Percentiles rank a stretch among this genome's conserved stretches.
These are phyloP conservation scores for Cercospora beticola DNA, from an alignment of 2,329 filamentous ascomycete genomes.

Conservation along the genomic window DNA sequence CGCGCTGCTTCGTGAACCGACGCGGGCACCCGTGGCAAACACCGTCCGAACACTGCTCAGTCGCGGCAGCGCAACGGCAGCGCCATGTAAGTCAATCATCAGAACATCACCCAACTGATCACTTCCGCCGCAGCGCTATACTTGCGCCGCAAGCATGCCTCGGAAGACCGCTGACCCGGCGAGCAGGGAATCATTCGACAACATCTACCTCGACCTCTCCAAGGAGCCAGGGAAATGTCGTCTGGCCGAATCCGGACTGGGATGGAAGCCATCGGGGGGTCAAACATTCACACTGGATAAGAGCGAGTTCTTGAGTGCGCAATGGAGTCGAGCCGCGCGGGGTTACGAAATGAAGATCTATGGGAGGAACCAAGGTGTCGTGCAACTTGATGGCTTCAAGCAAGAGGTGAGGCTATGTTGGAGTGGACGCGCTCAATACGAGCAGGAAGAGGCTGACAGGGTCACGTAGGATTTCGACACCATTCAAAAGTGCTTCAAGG, in stretches of 20 bases:
- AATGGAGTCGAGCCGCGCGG: constrained; percentile 91
- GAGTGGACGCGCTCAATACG: constrained; percentile 13
- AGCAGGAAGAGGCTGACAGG: constrained; percentile 12
- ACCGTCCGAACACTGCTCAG: neutral
- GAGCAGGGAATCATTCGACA: constrained; percentile 84
- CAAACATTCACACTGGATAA: constrained; percentile 93
- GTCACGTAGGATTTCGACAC: constrained; percentile 77
- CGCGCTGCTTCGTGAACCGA: neutral
- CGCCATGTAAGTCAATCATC: constrained; percentile 5
- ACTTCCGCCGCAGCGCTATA: neutral
- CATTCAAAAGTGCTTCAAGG: constrained; percentile 88
- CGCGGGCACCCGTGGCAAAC: constrained; percentile 14
- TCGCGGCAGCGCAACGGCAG: neutral
- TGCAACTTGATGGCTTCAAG: constrained; percentile 93
- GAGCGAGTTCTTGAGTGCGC: constrained; percentile 78
- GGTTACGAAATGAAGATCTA: constrained; percentile 93
- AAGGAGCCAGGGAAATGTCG: constrained; percentile 90
- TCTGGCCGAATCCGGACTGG: constrained; percentile 89
- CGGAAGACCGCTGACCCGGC: neutral
- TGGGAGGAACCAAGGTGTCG: constrained; percentile 77
- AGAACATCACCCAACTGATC: neutral
- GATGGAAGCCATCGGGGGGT: constrained; percentile 89
- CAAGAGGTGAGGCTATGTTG: constrained; percentile 63
- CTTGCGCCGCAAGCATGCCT: neutral
- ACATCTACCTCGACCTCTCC: constrained; percentile 93